Base-by-base conservation (phyloP, 805 yeast genomes). In the Helenozyma baotianmanensis region DNA sequence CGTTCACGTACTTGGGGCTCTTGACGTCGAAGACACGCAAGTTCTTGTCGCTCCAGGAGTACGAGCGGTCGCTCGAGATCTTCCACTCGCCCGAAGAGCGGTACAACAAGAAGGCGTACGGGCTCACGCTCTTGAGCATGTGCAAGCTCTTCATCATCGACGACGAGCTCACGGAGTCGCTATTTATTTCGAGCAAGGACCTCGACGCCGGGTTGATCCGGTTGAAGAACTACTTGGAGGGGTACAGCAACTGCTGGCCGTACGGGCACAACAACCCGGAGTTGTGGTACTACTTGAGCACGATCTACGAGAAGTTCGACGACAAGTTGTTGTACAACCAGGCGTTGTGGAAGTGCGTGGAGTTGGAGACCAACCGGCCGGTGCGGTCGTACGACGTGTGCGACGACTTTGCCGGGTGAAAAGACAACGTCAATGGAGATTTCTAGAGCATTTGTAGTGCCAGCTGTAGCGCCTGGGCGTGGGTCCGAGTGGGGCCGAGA, bases 231-330 rank as follows among this genome's bases (percentile, higher is more conserved):
- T 57, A 63, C 35, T 51, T 74, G 33, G 76, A 72, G 40, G 45
- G 47, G 24, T 48, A 48, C 35, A 43, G 65, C 9, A 50, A 56
- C 22, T 50, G 62, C 32, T 60, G 69, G 61, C 72, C 70, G 21
- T 50, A 46, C 31, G 72, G 68, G 6, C 46, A 47, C 43, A 70
- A 66, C 41, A 49, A 49, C 29, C 42, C 68, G 3, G 95, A 86
- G 53, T 67, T 81, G 9, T 82, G 89, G 82, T 80, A 76, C 72
- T 71, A 72, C 35, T 61, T 84, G 36, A 74, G 86, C 2, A 57
- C 68, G 42, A 69, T 83, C 14, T 82, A 82, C 51, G 88, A 80
- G 41, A 61, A 51, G 16, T 58, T 72, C 30, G 77, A 73, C 27
- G 83, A 80, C 38, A 68, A 68, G 39, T 39, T 55, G 9, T 56